Evolutionary conservation across 352 stramenopile genomes (phyloP), one percentile per base, ranked within the genome.

Genomic region (Phytophthora megakarya): DNA sequence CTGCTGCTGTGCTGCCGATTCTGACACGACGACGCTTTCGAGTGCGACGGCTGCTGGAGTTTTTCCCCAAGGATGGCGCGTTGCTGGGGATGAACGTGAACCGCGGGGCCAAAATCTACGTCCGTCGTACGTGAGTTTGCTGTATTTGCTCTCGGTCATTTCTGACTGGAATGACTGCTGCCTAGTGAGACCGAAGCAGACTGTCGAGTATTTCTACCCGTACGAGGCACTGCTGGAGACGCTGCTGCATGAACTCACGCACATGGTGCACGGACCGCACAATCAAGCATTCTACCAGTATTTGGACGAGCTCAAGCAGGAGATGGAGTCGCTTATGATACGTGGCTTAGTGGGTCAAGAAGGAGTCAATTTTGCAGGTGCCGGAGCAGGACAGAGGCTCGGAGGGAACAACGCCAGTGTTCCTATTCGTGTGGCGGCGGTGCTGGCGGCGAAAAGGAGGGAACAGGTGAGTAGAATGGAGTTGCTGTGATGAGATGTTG

Each of bases 41-140:
- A 25, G 84, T 93, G 52, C 68, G 62, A 25, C 54, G 58, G 4
- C 65, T 93, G 46, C 69, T 80, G 37, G 84, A 93, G 66, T 90
- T 92, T 46, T 89, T 88, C 60, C 82, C 82, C n/a, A 82, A 73
- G 39, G 69, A 89, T 52, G 32, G 61, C 19, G 63, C 72, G 1
- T 42, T 93, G 48, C 78, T 92, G 15, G 84, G 84, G 49, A 92
- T 93, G 81, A 93, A 93, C 67, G 79, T 91, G 56, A 93, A 93
- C 59, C 67, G 70, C 6, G 84, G 84, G 26, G 65, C 56, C 38
- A 89, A 81, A 46, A 92, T 93, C 61, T 89, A 89, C 72, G 67
- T 93, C 10, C 81, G 83, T 18, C 48, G 81, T 89, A 61, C 19
- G 75, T 67, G 10, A 12, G 33, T 30, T n/a, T 21, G 35, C n/a